Evolutionary conservation across 495 filamentous ascomycete species (phyloP).

Genomic region (Podospora conica): DNA sequence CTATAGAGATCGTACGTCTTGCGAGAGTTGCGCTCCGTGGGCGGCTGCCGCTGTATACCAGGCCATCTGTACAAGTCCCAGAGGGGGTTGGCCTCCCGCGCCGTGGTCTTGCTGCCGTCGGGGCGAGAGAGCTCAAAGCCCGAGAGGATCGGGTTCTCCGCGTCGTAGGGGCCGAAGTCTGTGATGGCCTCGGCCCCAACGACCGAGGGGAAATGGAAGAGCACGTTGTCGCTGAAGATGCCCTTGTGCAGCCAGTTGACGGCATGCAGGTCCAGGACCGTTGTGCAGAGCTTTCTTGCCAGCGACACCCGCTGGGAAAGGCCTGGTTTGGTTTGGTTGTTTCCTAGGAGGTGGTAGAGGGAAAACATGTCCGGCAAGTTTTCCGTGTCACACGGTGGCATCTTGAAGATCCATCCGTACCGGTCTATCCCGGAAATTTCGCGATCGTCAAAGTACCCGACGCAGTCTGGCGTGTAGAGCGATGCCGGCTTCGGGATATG

Average conservation of each 20-base stretch:
- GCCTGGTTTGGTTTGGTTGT: not conserved
- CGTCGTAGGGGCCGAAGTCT: conserved; percentile 7
- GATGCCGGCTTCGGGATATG: conserved; percentile 22
- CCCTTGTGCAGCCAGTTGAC: conserved; percentile 57
- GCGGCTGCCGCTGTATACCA: conserved; percentile 21
- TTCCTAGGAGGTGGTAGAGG: conserved; percentile 20
- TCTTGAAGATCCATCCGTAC: conserved; percentile 26
- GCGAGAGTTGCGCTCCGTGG: conserved; percentile 27
- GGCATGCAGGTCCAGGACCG: conserved; percentile 39
- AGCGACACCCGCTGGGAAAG: conserved; percentile 19
- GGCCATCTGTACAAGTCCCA: conserved; percentile 34
- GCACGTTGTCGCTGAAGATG: conserved; percentile 45
- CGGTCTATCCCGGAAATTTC: conserved; percentile 10
- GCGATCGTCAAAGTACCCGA: conserved; percentile 29
- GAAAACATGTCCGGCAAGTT: conserved; percentile 17
- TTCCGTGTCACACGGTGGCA: conserved; percentile 14
- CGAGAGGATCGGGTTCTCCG: conserved; percentile 15
- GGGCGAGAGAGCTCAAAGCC: conserved; percentile 29
- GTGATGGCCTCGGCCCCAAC: not conserved
- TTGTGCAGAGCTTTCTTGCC: conserved; percentile 21
- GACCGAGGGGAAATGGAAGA: conserved; percentile 35
- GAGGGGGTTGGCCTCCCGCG: conserved; percentile 20
- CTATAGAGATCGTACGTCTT: conserved; percentile 49
- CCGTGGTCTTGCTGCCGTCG: conserved; percentile 22
- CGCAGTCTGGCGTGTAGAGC: conserved; percentile 21